These are phyloP conservation scores for Rhamnella rubrinervis DNA, from an alignment of 331 rosid genomes.

Conservation along the genomic window DNA sequence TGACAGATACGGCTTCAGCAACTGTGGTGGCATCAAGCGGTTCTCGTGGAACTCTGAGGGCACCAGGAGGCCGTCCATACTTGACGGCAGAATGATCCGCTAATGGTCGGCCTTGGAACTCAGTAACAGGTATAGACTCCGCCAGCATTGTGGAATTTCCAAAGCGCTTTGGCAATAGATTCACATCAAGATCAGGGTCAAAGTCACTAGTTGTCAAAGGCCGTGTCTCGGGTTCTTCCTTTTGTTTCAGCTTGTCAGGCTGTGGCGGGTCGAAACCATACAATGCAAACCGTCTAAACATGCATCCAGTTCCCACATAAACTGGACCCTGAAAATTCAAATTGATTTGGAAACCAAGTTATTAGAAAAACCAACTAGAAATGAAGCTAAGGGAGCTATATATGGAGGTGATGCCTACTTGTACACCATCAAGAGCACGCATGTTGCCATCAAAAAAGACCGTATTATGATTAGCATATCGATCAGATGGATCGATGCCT, in stretches of 20 bases:
- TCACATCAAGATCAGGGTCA: conserved; percentile 60
- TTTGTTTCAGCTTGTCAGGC: conserved; percentile 26
- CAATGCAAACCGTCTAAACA: conserved; percentile 81
- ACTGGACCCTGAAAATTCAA: conserved; percentile 55
- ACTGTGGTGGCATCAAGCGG: conserved; percentile 75
- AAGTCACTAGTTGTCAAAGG: conserved; percentile 49
- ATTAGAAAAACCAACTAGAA: not conserved
- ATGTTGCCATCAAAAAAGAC: conserved; percentile 94
- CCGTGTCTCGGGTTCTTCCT: conserved; percentile 21
- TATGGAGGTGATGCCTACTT: conserved; percentile 18
- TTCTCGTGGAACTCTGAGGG: conserved; percentile 58
- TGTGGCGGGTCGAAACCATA: conserved; percentile 83
- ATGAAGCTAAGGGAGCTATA: not conserved
- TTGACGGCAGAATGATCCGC: conserved; percentile 72
- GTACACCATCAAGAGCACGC: conserved; percentile 93
- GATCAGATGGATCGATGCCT: conserved; percentile 96
- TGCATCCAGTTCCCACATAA: conserved; percentile 91
- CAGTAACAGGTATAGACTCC: conserved; percentile 59
- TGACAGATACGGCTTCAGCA: conserved; percentile 75
- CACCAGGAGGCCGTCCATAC: conserved; percentile 73
- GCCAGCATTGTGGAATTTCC: conserved; percentile 75
- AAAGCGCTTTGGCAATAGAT: conserved; percentile 72
- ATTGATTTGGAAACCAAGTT: not conserved
- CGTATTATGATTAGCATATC: conserved; percentile 89
- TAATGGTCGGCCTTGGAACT: conserved; percentile 81